Evolutionary conservation across 2,329 filamentous ascomycete genomes (phyloP), one percentile per base, ranked within the genome.

Genomic region (Zelopaecilomyces penicillatus): DNA sequence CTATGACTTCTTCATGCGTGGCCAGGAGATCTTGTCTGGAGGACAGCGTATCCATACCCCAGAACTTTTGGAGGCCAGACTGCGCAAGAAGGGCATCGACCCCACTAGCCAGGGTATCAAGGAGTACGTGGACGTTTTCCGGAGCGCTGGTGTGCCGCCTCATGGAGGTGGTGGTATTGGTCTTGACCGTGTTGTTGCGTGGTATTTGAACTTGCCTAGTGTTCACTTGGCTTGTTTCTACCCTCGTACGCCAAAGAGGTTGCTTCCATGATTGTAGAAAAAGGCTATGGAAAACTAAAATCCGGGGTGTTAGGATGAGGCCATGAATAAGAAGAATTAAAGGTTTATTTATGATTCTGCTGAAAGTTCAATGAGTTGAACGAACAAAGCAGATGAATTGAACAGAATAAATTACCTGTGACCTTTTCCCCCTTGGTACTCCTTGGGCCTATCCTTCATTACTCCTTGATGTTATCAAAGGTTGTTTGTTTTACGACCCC

Each of bases 11-110:
- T 95, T 96, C 72, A 82, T 95, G 62, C 82, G 91, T 46, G 88
- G 88, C 4, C 90, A 97, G 65, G 91, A 96, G 66, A 91, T 96
- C 48, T 76, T 96, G 12, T 90, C 85, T 11, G 90, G 91, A 56
- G 90, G 89, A 6, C 90, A 96, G 67, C 87, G 90, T 76, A 87
- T 96, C 54, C 85, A 96, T 65, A 76, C 88, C 51, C 80, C 90
- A 0, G 71, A 73, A 36, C 77, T 85, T 67, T 76, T 97, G 10
- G 82, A 88, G 61, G 77, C 80, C 38, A 85, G 87, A 50, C 85
- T 97, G 71, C 75, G 81, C 58, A 73, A 71, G 47, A 83, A 88
- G 66, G 90, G 88, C 45, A 78, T 97, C 55, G 85, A 96, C 60
- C 89, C 90, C 0, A 69, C 75, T 39, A 78, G 74, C 50, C 61